phyloP scores from a whole-genome alignment of 2,329 filamentous ascomycete species.

The Scedosporium dehoogii region DNA sequence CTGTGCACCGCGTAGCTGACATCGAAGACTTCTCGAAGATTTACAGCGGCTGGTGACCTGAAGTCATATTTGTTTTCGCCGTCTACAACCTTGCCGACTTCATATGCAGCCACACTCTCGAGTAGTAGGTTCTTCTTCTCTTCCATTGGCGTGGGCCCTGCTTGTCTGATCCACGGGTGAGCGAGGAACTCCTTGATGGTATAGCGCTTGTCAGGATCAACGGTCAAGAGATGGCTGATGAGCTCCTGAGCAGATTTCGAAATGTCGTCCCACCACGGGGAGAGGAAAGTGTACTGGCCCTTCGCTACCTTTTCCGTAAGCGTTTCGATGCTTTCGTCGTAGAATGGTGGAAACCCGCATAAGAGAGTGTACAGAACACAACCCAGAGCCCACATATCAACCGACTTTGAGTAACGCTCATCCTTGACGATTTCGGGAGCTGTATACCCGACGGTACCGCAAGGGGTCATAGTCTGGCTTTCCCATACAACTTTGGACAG shows the following conservation, averaged over 20 bases:
- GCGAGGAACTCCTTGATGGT: constrained; percentile 85
- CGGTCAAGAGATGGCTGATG: constrained; percentile 84
- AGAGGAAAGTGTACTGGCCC: constrained; percentile 94
- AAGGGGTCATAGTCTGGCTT: constrained; percentile 97
- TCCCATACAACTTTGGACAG: constrained; percentile 98
- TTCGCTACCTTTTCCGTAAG: constrained; percentile 95
- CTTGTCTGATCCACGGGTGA: constrained; percentile 86
- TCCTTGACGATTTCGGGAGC: constrained; percentile 98
- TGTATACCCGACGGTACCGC: constrained; percentile 95
- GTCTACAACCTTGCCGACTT: constrained; percentile 42
- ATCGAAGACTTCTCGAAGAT: constrained; percentile 93
- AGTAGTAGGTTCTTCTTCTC: constrained; percentile 45
- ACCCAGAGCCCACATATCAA: constrained; percentile 98
- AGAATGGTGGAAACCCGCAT: constrained; percentile 96
- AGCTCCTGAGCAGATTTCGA: constrained; percentile 90
- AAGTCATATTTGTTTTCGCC: constrained; percentile 74
- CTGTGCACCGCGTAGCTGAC: constrained; percentile 96
- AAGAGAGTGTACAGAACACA: constrained; percentile 95
- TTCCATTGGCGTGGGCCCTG: constrained; percentile 44
- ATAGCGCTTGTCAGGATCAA: constrained; percentile 91
- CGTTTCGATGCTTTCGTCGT: constrained; percentile 95
- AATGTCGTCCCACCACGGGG: constrained; percentile 99
- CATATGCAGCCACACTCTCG: constrained; percentile 39
- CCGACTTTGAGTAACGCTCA: constrained; percentile 95
- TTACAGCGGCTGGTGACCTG: constrained; percentile 88